Evolutionary conservation across 345 rosid genomes (phyloP).

Genomic region (Hevea brasiliensis): DNA sequence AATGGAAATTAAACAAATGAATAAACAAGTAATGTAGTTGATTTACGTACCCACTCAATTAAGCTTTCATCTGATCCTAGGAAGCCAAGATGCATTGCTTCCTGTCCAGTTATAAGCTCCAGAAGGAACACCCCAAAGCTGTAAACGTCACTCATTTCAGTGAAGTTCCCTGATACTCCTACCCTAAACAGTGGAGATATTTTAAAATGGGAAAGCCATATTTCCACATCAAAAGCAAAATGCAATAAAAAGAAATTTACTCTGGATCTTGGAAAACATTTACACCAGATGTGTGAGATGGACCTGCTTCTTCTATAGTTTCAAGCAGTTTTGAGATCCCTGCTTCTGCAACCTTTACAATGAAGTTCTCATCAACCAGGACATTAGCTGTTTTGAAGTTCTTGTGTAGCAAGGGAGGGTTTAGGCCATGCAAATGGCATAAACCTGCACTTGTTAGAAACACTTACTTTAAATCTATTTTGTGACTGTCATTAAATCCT

Average conservation of each 20-base stretch:
- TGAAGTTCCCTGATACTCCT: slow-evolving; percentile 34
- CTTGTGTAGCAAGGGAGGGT: slow-evolving; percentile 62
- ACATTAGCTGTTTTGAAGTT: slow-evolving; percentile 70
- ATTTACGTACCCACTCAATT: slow-evolving; percentile 46
- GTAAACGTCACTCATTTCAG: slow-evolving; percentile 54
- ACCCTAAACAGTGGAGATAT: slow-evolving; percentile 32
- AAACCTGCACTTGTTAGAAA: slow-evolving; percentile 50
- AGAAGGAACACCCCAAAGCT: slow-evolving; percentile 70
- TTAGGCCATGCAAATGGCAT: slow-evolving; percentile 51
- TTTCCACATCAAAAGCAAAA: background rate
- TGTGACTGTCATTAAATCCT: background rate
- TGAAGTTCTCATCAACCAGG: slow-evolving; percentile 63
- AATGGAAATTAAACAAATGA: background rate
- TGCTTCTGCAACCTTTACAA: slow-evolving; percentile 59
- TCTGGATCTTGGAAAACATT: slow-evolving; percentile 58
- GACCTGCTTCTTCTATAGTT: slow-evolving; percentile 50
- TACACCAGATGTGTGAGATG: slow-evolving; percentile 35
- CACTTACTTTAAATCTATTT: slow-evolving; percentile 2
- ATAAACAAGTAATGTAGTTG: background rate
- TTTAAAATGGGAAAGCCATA: slow-evolving; percentile 2
- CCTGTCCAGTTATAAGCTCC: slow-evolving; percentile 59
- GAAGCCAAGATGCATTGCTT: slow-evolving; percentile 26
- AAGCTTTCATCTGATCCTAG: slow-evolving; percentile 44
- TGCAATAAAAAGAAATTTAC: slow-evolving; percentile 39
- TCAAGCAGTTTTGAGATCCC: slow-evolving; percentile 49